These are phyloP conservation scores for Hibiscus syriacus DNA, from an alignment of 345 rosid species.

Conservation along the genomic window DNA sequence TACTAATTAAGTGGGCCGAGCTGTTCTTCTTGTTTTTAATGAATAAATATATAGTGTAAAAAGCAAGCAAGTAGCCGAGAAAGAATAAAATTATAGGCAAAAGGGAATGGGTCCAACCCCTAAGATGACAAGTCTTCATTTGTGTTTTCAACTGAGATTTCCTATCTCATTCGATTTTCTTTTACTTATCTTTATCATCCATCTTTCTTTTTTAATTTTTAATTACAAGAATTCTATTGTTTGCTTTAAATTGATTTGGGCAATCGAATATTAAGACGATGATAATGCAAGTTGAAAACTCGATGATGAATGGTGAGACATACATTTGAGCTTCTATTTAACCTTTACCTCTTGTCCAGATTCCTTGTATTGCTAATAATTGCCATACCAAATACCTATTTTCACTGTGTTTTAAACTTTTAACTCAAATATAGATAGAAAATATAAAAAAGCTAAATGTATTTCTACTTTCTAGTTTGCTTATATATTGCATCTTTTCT, in stretches of 20 bases:
- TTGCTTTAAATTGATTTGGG: background rate
- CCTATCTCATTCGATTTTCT: background rate
- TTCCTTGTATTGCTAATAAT: background rate
- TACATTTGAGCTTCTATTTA: background rate
- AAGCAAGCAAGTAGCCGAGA: background rate
- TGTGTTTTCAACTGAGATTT: background rate
- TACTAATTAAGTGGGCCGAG: background rate
- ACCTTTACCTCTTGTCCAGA: background rate
- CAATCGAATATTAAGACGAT: background rate
- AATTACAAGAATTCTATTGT: background rate
- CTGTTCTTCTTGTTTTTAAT: background rate
- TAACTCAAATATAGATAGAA: no score
- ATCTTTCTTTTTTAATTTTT: background rate
- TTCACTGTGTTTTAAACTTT: no score
- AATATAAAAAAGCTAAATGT: no score
- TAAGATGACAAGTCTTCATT: background rate
- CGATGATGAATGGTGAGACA: background rate
- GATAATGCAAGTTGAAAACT: slow-evolving; percentile 5
- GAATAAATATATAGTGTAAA: background rate
- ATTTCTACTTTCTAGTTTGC: no score
- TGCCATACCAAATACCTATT: background rate
- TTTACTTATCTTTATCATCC: background rate
- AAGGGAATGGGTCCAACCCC: no score
- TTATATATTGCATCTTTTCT: no score
- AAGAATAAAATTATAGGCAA: background rate